Percentiles rank a stretch among this genome's conserved stretches.
Conservation (phyloP, 2,329 filamentous ascomycete species). For the Orbilia brochopaga region DNA sequence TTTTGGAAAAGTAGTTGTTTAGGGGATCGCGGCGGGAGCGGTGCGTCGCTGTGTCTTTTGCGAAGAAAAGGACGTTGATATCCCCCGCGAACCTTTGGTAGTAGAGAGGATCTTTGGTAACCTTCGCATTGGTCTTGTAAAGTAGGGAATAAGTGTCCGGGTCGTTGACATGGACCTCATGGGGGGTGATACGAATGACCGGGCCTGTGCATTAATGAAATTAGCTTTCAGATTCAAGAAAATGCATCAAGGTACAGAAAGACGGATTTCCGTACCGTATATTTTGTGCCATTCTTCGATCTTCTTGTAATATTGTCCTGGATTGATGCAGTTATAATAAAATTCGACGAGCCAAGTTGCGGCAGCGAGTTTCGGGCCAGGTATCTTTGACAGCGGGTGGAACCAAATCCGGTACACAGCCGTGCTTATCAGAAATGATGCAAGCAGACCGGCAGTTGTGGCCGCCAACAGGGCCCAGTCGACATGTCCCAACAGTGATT, state of each 20-base stretch:
- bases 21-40: conserved; percentile 25
- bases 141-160: conserved; percentile 22
- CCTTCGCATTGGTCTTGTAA: conserved; percentile 26
- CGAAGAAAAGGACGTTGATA: conserved; percentile 30
- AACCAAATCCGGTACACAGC: conserved; percentile 55
- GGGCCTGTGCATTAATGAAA: conserved; percentile 7
- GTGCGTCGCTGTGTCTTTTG: conserved; percentile 30
- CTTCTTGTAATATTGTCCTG: conserved; percentile 33
- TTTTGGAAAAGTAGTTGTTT: conserved; percentile 30
- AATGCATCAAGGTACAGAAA: too few species aligned
- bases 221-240: too few species aligned
- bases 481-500: conserved; percentile 11
- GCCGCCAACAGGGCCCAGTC: background rate
- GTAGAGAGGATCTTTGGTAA: conserved; percentile 26
- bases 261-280: too few species aligned
- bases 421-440: conserved; percentile 12
- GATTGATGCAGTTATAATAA: conserved; percentile 18
- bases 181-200: conserved; percentile 23
- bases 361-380: conserved; percentile 54
- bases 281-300: conserved; percentile 26
- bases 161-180: conserved; percentile 30
- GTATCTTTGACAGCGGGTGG: conserved; percentile 56
- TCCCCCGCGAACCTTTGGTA: conserved; percentile 31
- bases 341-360: conserved; percentile 45
- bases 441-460: background rate